Percentiles rank a stretch among this genome's conserved stretches.
Conservation (phyloP, 2,329 filamentous ascomycete genomes). For the Lachnellula subtilissima region DNA sequence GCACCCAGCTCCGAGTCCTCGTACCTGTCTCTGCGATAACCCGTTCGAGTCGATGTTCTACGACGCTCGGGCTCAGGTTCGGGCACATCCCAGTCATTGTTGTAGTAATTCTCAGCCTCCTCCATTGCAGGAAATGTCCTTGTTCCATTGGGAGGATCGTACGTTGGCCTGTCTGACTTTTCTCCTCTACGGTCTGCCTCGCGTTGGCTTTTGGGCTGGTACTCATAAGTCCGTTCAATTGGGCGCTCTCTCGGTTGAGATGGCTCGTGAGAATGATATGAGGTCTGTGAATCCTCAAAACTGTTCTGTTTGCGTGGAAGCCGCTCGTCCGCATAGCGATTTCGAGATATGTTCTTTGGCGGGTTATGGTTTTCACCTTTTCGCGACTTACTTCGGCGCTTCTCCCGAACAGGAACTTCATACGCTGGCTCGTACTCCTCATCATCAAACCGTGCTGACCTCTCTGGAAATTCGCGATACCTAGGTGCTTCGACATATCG, state of each 20-base stretch:
- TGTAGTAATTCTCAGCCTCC: slow-evolving; percentile 17
- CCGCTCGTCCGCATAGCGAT: neutral
- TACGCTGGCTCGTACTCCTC: too few species aligned
- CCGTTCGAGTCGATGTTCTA: neutral
- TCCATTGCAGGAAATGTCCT: slow-evolving; percentile 2
- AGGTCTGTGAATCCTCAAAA: slow-evolving; percentile 6
- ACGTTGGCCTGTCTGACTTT: neutral
- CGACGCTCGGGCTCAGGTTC: neutral
- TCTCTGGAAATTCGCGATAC: neutral
- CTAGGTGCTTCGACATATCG: neutral
- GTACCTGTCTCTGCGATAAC: slow-evolving; percentile 10
- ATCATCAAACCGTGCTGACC: too few species aligned
- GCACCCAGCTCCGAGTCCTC: slow-evolving; percentile 8
- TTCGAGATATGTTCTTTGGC: neutral
- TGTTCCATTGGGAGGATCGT: neutral
- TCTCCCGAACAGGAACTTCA: too few species aligned
- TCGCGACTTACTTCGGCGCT: too few species aligned
- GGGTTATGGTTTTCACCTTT: neutral
- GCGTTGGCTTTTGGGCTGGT: slow-evolving; percentile 6
- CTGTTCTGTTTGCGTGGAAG: slow-evolving; percentile 4
- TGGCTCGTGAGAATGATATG: slow-evolving; percentile 7
- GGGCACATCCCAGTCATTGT: slow-evolving; percentile 15
- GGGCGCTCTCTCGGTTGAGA: slow-evolving; percentile 15
- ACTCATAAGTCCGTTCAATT: slow-evolving; percentile 6
- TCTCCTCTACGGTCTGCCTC: slow-evolving; percentile 2